These are phyloP conservation scores for Aspergillus hortae DNA, from an alignment of 2,329 filamentous ascomycete genomes.

Conservation along the genomic window DNA sequence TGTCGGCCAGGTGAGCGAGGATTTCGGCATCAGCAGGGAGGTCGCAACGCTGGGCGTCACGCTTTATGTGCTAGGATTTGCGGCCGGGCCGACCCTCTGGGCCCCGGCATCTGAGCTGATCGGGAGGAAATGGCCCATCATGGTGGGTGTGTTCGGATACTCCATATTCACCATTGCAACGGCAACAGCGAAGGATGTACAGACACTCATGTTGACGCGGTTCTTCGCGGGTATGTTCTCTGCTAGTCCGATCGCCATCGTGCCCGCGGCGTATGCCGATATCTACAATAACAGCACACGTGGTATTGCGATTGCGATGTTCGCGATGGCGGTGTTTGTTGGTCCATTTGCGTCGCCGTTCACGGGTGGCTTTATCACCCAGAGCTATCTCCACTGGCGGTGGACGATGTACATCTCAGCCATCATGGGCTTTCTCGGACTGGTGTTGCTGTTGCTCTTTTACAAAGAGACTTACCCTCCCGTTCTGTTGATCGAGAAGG, in stretches of 20 bases:
- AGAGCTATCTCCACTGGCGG: constrained; percentile 47
- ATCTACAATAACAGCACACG: constrained; percentile 47
- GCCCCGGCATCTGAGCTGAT: constrained; percentile 60
- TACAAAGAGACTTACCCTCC: constrained; percentile 55
- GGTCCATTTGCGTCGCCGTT: constrained; percentile 50
- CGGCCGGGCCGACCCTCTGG: constrained; percentile 60
- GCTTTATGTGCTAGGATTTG: constrained; percentile 51
- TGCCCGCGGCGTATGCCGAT: constrained; percentile 43
- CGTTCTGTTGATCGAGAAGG: constrained; percentile 28
- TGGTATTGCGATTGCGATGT: constrained; percentile 45
- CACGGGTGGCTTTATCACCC: constrained; percentile 49
- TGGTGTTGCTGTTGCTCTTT: constrained; percentile 37
- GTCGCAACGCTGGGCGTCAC: constrained; percentile 45
- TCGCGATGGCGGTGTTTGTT: constrained; percentile 48
- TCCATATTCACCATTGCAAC: constrained; percentile 45
- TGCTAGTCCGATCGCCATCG: constrained; percentile 41
- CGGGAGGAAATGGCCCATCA: constrained; percentile 52
- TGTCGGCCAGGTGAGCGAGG: constrained; percentile 49
- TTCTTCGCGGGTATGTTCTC: constrained; percentile 48
- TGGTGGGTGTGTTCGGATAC: constrained; percentile 40
- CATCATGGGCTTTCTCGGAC: constrained; percentile 51
- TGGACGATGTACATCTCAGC: constrained; percentile 52
- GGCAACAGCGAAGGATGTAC: constrained; percentile 39
- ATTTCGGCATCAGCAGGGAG: constrained; percentile 45
- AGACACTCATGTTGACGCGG: constrained; percentile 41